These are phyloP conservation scores for Aureobasidium mangrovei DNA, from an alignment of 2,329 filamentous ascomycete species.

Conservation along the genomic window DNA sequence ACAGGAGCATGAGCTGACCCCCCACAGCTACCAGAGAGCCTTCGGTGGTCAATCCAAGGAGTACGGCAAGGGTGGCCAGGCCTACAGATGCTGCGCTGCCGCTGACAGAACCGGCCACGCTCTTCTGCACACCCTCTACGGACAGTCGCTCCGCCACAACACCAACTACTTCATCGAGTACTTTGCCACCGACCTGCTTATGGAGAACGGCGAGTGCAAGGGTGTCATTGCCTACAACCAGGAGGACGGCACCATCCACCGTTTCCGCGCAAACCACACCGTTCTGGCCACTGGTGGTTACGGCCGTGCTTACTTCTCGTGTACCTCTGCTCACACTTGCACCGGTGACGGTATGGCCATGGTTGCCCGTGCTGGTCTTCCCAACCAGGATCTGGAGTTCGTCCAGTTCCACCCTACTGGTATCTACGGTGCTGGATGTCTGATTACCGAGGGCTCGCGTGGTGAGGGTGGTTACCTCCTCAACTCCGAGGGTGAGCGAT, in stretches of 20 bases:
- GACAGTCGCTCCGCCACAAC: constrained; percentile 92
- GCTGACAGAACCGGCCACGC: constrained; percentile 96
- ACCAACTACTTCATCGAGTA: constrained; percentile 99
- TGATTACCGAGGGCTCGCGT: constrained; percentile 96
- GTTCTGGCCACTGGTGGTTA: constrained; percentile 96
- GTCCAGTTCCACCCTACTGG: constrained; percentile 98
- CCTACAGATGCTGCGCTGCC: constrained; percentile 92
- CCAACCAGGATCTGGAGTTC: constrained; percentile 98
- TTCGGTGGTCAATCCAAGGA: constrained; percentile 97
- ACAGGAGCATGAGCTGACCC: neutral
- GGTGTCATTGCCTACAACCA: constrained; percentile 98
- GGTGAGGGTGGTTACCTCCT: constrained; percentile 97
- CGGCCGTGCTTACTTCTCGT: constrained; percentile 95
- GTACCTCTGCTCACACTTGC: constrained; percentile 95
- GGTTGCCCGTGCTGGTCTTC: constrained; percentile 93
- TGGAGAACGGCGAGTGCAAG: constrained; percentile 72
- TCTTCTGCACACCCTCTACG: constrained; percentile 95
- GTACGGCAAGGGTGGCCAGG: constrained; percentile 93
- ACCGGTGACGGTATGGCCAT: constrained; percentile 99
- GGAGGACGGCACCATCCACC: constrained; percentile 94
- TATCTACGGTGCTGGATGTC: constrained; percentile 95
- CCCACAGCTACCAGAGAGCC: constrained; percentile 78
- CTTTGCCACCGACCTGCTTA: constrained; percentile 93
- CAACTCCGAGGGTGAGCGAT: constrained; percentile 96
- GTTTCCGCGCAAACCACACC: constrained; percentile 94